These are phyloP conservation scores for Escallonia herrerae DNA, from an alignment of 129 eudicot genomes.

Conservation along the genomic window DNA sequence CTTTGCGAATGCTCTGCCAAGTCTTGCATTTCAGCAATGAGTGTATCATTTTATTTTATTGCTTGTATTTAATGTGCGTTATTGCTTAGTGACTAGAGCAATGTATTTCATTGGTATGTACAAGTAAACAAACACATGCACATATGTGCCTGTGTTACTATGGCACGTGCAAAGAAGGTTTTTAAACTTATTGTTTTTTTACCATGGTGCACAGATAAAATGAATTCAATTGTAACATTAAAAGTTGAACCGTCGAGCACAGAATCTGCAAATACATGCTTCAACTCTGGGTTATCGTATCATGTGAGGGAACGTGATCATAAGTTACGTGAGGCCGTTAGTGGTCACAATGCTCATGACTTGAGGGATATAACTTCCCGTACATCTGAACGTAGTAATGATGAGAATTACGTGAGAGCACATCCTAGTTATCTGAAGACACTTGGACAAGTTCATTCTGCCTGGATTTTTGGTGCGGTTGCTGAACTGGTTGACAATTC, in stretches of 20 bases:
- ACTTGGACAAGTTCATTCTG: conserved; percentile 69
- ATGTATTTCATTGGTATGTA: background rate
- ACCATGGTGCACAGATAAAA: conserved; percentile 14
- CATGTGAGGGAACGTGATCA: conserved; percentile 18
- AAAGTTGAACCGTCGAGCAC: background rate
- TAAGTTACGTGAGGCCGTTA: conserved; percentile 4
- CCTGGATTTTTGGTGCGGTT: conserved; percentile 79
- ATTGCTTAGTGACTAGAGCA: background rate
- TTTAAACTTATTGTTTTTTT: background rate
- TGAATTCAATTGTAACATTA: background rate
- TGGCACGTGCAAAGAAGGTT: background rate
- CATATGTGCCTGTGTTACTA: background rate
- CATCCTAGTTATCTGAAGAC: conserved; percentile 68
- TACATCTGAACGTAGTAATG: background rate
- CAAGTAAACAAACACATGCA: no score
- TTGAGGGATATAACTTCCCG: conserved; percentile 15
- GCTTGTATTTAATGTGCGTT: background rate
- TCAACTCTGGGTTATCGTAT: background rate
- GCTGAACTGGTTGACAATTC: conserved; percentile 81
- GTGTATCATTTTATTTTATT: background rate
- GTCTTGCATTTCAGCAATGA: no score
- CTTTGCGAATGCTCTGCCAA: no score
- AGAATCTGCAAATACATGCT: conserved; percentile 1
- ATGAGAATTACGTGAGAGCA: conserved; percentile 26
- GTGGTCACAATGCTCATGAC: conserved; percentile 10